phyloP scores from a whole-genome alignment of 1,139 yeast species.

The Pichia sp. region DNA sequence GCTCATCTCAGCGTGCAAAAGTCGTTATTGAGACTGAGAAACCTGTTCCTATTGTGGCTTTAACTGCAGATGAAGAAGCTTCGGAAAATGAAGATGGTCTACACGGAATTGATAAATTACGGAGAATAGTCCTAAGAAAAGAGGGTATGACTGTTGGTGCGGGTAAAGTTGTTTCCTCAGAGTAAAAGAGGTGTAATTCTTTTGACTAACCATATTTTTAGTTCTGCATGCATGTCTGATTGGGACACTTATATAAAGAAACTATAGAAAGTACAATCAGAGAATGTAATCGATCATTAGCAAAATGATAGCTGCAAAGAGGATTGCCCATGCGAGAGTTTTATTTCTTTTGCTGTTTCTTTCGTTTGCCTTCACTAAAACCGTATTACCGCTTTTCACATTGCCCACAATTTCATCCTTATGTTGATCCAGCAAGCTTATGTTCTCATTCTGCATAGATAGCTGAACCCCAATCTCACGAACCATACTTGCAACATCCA shows the following conservation, averaged over 20 bases:
- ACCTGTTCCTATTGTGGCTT: slow-evolving; percentile 8
- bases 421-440: slow-evolving; percentile 61
- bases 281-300: slow-evolving; percentile 60
- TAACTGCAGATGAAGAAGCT: neutral
- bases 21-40: slow-evolving; percentile 46
- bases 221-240: neutral
- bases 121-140: slow-evolving; percentile 78
- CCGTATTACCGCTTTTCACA: slow-evolving; percentile 69
- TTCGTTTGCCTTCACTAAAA: slow-evolving; percentile 65
- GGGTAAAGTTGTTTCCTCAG: slow-evolving; percentile 48
- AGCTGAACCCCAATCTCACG: slow-evolving; percentile 74
- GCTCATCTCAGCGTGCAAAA: slow-evolving; percentile 67
- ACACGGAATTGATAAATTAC: slow-evolving; percentile 43
- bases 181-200: neutral
- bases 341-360: slow-evolving; percentile 70
- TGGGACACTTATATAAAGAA: neutral
- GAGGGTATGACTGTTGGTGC: slow-evolving; percentile 90
- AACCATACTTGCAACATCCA: slow-evolving; percentile 77
- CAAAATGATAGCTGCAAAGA: slow-evolving; percentile 59
- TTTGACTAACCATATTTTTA: neutral
- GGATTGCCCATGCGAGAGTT: slow-evolving; percentile 45
- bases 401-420: slow-evolving; percentile 69
- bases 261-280: slow-evolving; percentile 18
- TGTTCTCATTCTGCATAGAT: slow-evolving; percentile 70
- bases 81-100: slow-evolving; percentile 4